phyloP scores from a whole-genome alignment of 306 rosid species.

The Acacia melanoxylon region DNA sequence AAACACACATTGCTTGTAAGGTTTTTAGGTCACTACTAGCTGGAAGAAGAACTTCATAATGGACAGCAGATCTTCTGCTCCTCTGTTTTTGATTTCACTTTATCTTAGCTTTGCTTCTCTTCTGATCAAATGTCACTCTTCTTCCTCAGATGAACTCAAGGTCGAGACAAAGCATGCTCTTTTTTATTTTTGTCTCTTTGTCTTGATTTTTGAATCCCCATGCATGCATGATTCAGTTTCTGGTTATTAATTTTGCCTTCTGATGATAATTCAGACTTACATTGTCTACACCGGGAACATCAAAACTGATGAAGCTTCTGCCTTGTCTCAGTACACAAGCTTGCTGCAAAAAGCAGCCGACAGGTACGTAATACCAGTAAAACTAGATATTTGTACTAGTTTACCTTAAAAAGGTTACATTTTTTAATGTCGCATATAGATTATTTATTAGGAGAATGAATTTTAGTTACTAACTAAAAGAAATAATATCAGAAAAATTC shows the following conservation, averaged over 20 bases:
- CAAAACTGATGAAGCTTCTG: neutral
- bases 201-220: conserved; percentile 4
- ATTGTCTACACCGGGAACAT: neutral
- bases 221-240: neutral
- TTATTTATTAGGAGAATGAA: neutral
- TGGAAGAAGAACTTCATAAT: neutral
- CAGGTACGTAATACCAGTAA: conserved; percentile 40
- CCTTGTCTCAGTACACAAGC: neutral
- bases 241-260: neutral
- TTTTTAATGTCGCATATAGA: neutral
- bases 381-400: neutral
- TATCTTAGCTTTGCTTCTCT: conserved; percentile 16
- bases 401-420: neutral
- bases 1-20: neutral
- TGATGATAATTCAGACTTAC: conserved; percentile 2
- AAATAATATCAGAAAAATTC: too few relatives aligned
- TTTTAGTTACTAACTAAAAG: too few relatives aligned
- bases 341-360: conserved; percentile 29
- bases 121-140: conserved; percentile 17
- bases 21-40: neutral
- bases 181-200: neutral
- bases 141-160: conserved; percentile 27
- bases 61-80: conserved; percentile 9
- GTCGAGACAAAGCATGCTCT: neutral
- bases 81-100: conserved; percentile 7